Conservation (phyloP, 371 early-diverging fungal genomes). For the Polyrhizophydium stewartii region DNA sequence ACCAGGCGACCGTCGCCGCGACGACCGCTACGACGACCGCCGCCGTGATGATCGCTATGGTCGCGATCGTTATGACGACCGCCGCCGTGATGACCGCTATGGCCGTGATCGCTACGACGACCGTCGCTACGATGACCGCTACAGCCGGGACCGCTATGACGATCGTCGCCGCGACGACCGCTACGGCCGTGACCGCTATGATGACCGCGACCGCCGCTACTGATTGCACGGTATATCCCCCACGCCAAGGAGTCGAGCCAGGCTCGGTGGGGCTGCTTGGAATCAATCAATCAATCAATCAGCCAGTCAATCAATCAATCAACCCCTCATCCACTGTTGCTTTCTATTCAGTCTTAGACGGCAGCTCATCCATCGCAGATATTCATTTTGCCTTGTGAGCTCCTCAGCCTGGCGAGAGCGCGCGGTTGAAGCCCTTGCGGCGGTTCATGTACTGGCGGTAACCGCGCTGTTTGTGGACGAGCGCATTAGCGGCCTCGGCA, state of each 20-base stretch:
- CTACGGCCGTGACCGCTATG: slow-evolving; percentile 38
- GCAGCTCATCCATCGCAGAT: slow-evolving; percentile 27
- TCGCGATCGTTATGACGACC: too few relatives aligned
- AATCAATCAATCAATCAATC: too few relatives aligned
- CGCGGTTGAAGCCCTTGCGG: slow-evolving; percentile 84
- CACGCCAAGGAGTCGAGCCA: too few relatives aligned
- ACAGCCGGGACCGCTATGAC: too few relatives aligned
- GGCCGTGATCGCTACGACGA: slow-evolving; percentile 27
- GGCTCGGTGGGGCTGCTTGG: too few relatives aligned
- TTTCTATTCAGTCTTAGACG: too few relatives aligned
- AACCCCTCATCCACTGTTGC: too few relatives aligned
- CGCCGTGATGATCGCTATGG: too few relatives aligned
- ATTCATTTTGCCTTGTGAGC: slow-evolving; percentile 7
- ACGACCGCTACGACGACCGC: slow-evolving; percentile 23
- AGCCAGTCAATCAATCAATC: too few relatives aligned
- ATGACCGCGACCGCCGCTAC: slow-evolving; percentile 55
- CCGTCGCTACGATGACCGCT: too few relatives aligned
- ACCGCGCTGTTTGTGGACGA: slow-evolving; percentile 50
- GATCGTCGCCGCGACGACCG: slow-evolving; percentile 36
- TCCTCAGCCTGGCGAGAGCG: slow-evolving; percentile 30
- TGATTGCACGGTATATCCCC: too few relatives aligned
- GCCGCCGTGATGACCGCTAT: slow-evolving; percentile 34
- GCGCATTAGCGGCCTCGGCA: slow-evolving; percentile 18
- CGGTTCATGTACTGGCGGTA: slow-evolving; percentile 96
- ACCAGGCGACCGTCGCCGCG: slow-evolving; percentile 18